These are phyloP conservation scores for Sesbania bispinosa DNA, from an alignment of 306 rosid genomes.

Conservation along the genomic window DNA sequence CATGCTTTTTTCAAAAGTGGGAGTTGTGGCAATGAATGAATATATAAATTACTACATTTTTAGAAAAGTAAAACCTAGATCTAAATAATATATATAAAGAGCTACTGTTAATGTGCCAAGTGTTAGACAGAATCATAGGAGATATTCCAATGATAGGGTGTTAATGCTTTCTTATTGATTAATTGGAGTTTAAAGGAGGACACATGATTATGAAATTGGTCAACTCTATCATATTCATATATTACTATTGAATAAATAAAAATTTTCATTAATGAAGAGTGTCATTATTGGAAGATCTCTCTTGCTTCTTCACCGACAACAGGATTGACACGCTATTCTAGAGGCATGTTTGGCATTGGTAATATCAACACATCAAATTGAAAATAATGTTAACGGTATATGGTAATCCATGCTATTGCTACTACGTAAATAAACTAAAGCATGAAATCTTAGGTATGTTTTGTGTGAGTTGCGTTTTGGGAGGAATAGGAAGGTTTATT, in stretches of 20 bases:
- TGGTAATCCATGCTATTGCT: no score
- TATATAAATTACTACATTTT: no score
- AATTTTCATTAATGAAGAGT: not conserved
- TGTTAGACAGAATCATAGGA: conserved; percentile 22
- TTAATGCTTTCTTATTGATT: not conserved
- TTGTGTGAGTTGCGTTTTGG: no score
- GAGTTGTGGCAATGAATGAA: no score
- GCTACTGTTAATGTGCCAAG: conserved; percentile 7
- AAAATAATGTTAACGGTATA: not conserved
- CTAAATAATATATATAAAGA: not conserved
- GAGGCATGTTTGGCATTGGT: conserved; percentile 27
- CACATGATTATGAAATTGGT: conserved; percentile 37
- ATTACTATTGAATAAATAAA: conserved; percentile 1
- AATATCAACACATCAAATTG: not conserved
- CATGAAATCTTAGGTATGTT: no score
- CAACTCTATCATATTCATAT: no score
- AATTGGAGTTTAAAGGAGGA: conserved; percentile 17
- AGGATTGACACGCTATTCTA: not conserved
- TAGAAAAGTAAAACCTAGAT: conserved; percentile 6
- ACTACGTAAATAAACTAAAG: no score
- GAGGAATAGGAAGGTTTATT: no score
- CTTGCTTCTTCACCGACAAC: conserved; percentile 12
- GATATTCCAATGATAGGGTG: conserved; percentile 8
- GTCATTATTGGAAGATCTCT: conserved; percentile 10
- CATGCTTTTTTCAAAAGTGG: no score